Evolutionary conservation across 169 alveolate genomes (phyloP), one percentile per base, ranked within the genome.

Genomic region (Sarcocystis neurona): DNA sequence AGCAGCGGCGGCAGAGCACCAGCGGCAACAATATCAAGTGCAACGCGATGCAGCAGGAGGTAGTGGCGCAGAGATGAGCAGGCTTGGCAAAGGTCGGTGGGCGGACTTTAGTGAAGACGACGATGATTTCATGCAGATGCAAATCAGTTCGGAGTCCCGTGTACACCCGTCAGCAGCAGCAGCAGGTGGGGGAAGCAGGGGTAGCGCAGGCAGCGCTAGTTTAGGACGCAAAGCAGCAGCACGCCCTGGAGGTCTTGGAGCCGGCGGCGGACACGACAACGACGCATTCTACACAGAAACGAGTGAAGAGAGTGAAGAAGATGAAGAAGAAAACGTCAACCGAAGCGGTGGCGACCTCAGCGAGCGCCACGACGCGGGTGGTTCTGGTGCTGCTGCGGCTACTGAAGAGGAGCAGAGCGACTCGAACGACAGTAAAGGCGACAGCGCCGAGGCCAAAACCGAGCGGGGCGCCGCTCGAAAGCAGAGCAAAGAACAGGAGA

Each of bases 81-180:
- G 82, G 10, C 39, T 37, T 53, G 82, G 82, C 56, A 39, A 56
- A 27, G 53, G 82, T 3, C 1, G 82, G 23, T 72, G 82, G 82
- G 82, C 82, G 46, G 82, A 72, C 56, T 72, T 72, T 30, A 72
- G 82, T 72, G 82, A 72, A 43, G 53, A 43, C 82, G 82, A 72
- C 27, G 82, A 72, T 18, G 82, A 72, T 53, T 72, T 37, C 82
- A 72, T 72, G 82, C 82, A 72, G 56, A n/a, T n/a, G n/a, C n/a
- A n/a, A n/a, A n/a, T n/a, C n/a, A n/a, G n/a, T n/a, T n/a, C n/a
- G n/a, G n/a, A n/a, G n/a, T n/a, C n/a, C n/a, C n/a, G n/a, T n/a
- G n/a, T n/a, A n/a, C n/a, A n/a, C n/a, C n/a, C n/a, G n/a, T n/a
- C n/a, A n/a, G n/a, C n/a, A n/a, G n/a, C n/a, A n/a, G n/a, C n/a